Base-by-base conservation (phyloP, 768 basidiomycete species). In the Macrolepiota albuminosa region DNA sequence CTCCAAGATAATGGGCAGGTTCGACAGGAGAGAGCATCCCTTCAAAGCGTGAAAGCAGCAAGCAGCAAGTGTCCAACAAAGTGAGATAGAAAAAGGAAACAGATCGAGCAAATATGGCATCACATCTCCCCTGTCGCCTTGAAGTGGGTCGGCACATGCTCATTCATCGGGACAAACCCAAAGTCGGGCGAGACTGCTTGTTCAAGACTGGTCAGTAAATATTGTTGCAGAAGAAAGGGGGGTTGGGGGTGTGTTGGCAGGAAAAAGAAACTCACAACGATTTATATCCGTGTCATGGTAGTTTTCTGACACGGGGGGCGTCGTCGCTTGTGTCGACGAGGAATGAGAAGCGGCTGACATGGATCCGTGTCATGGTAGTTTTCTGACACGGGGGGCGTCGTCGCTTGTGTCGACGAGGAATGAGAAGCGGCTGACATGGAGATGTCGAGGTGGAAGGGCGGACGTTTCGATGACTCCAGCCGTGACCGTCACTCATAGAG, bases 131-230 rank as follows among this genome's bases (percentile, higher is more conserved):
- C 78, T 47, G 78, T 68, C 61, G 78, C 72, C 67, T 87, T 87
- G 75, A 86, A 87, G 66, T 83, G 80, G 66, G 80, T 78, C 56
- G 84, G 81, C 58, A 89, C 73, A 68, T 90, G 87, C 71, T 89
- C 89, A 73, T 85, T 89, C 87, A 91, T 87, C 68, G 82, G 79
- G 69, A 91, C 88, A 76, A 84, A 91, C 61, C 87, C 90, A 78
- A 89, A 91, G 80, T 91, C 89, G 74, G 89, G 89, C 68, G 89
- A 88, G 82, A 87, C 89, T 87, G 75, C 61, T 69, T 63, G 64
- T 67, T 67, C 63, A 73, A 73, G 72, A 78, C 73, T 76, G 69
- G 76, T 82, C 75, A 81, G 78, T 79, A 78, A 76, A 73, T 63
- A 67, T 62, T 68, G 42, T 68, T 62, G 72, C 68, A 58, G 70